phyloP scores from a whole-genome alignment of 768 basidiomycete species.

The Kondoa malvinella region DNA sequence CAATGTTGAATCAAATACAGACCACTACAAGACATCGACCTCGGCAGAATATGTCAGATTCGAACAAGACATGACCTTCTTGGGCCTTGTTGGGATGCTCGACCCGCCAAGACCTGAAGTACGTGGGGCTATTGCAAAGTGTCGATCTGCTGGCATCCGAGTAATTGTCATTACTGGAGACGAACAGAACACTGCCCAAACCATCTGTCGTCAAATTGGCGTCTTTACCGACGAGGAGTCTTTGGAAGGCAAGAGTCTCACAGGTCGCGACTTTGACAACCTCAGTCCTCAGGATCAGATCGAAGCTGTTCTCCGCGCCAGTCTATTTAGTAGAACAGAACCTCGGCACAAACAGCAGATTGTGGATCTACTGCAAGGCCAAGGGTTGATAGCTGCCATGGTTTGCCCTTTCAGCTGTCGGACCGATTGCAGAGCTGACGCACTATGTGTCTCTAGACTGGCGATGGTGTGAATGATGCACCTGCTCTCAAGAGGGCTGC shows the following conservation, averaged over 20 bases:
- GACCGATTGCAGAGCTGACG: not conserved
- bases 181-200: conserved; percentile 93
- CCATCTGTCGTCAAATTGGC: conserved; percentile 88
- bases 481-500: conserved; percentile 92
- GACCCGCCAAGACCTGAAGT: conserved; percentile 96
- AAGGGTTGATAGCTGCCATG: conserved; percentile 93
- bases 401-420: conserved; percentile 33
- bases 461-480: conserved; percentile 96
- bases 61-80: conserved; percentile 80
- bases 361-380: conserved; percentile 77
- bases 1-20: conserved; percentile 54
- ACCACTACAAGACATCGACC: conserved; percentile 64
- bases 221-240: conserved; percentile 77
- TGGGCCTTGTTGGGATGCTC: conserved; percentile 90
- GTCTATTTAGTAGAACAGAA: conserved; percentile 82
- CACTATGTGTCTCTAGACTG: conserved; percentile 42
- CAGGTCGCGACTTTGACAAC: conserved; percentile 75
- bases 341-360: conserved; percentile 87
- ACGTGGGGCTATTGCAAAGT: conserved; percentile 65
- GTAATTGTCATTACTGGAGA: conserved; percentile 97
- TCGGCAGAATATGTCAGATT: conserved; percentile 71
- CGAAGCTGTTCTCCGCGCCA: conserved; percentile 66
- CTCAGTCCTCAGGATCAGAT: conserved; percentile 66
- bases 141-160: conserved; percentile 78
- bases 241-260: conserved; percentile 85